Evolutionary conservation across 495 filamentous ascomycete species (phyloP), one percentile per base, ranked within the genome.

Genomic region (Penicillium tannophilum): DNA sequence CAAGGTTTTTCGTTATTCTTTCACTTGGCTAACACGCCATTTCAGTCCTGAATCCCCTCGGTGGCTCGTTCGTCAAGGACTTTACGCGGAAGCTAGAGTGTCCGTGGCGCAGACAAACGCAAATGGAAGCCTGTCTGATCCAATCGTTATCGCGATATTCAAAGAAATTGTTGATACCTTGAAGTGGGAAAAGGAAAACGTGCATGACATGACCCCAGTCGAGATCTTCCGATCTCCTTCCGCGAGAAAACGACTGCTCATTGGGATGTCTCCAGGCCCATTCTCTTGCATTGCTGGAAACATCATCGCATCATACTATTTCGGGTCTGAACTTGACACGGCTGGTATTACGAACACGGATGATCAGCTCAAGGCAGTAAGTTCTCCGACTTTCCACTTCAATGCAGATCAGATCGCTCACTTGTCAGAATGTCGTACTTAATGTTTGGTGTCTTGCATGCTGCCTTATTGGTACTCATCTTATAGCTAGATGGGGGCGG

Each of bases 201-300:
- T 69, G 30, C 60, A 65, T 10, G 70, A 64, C 0, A 74, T 81
- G 72, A 77, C 65, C 35, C 69, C 76, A 0, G 66, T 66, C 23
- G 65, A 80, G 59, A 75, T 66, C 10, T 55, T 79, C 59, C 76
- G 73, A 33, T 75, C 72, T 1, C 75, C 78, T 6, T 60, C 56
- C 0, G 62, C 74, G n/a, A 63, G 79, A 50, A 80, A 72, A 53
- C 64, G 79, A n/a, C 59, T 80, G 0, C 64, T 81, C 10, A 75
- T 81, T 58, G 77, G 72, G 42, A 76, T 76, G 63, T 76, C 72
- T 2, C 60, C 72, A 0, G 66, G 66, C 2, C 51, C 75, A 4
- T 82, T 83, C 55, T 76, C 72, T 17, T 80, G 76, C 54, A 76
- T 83, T 46, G 77, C 77, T 0, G 79, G 79, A 1, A 81, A 81